Evolutionary conservation across 78 protist genomes (phyloP), one percentile per base, ranked within the genome.

Genomic region (Polysphondylium violaceum): DNA sequence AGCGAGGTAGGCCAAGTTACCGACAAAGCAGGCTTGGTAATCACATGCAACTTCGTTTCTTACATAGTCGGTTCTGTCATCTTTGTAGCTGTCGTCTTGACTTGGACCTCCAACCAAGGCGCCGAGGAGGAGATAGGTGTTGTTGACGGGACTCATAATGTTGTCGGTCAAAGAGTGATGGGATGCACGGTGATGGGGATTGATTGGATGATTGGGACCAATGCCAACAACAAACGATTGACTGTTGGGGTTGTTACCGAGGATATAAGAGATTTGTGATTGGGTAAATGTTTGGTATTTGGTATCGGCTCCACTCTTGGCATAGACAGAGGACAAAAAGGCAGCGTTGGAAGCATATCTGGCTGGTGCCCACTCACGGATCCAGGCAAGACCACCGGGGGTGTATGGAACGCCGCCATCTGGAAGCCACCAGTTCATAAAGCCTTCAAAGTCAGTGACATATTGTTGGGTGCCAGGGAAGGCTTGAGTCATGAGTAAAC

Each of bases 331-430:
- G 68, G 55, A 55, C 3, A 81, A 31, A 31, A 81, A 81, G 0
- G 89, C 23, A 12, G 89, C 68, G 11, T 76, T 81, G 23, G 89
- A 76, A 21, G 77, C 41, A 21, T 81, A 81, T 21, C 89, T 17
- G 6, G 51, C 23, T 40, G 89, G 89, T 23, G 56, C 68, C 89
- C 89, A 81, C 53, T 25, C 36, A 38, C 87, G 61, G 38, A 81
- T 47, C 92, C 85, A 86, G 8, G 86, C 92, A 4, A 86, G 29
- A 41, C 92, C 92, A 55, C 92, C 92, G 19, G 92, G 92, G 1
- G 92, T 86, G 11, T 86, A 76, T 19, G 67, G 17, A 25, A 75
- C 79, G 6, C 81, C 74, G 25, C 89, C 89, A 56, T 77, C 89
- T 81, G 76, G 89, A 29, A 68, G 38, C 89, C 89, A 81, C 59